These are phyloP conservation scores for Henckelia pumila DNA, from an alignment of 257 asterid species.

Conservation along the genomic window DNA sequence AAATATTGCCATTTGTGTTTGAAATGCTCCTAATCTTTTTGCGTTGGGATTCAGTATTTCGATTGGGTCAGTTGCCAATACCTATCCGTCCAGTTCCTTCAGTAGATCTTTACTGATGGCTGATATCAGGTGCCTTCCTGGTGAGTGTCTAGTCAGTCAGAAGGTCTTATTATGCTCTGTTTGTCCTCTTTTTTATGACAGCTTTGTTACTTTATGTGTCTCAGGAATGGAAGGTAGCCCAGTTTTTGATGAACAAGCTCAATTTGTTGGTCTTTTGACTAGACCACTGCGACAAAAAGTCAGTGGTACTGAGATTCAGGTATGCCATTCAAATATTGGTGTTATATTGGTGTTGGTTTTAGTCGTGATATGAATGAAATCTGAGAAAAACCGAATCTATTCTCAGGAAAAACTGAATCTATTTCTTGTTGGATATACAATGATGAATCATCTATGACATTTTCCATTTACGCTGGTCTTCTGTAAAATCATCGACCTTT, in stretches of 20 bases:
- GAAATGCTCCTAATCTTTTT: slow-evolving; percentile 15
- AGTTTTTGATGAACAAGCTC: slow-evolving; percentile 70
- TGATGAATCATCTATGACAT: not conserved
- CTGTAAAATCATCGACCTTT: slow-evolving; percentile 1
- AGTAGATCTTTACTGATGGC: slow-evolving; percentile 75
- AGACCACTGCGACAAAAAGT: slow-evolving; percentile 80
- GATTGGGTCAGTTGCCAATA: slow-evolving; percentile 85
- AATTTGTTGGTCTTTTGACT: slow-evolving; percentile 73
- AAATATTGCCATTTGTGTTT: slow-evolving; percentile 18
- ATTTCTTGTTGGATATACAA: not conserved
- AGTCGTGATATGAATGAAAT: not conserved
- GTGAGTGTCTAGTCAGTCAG: slow-evolving; percentile 48
- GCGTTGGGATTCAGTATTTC: slow-evolving; percentile 60
- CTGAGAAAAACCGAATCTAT: not conserved
- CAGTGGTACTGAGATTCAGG: slow-evolving; percentile 97
- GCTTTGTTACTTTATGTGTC: slow-evolving; percentile 27
- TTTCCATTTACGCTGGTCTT: not conserved
- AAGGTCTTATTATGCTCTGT: slow-evolving; percentile 22
- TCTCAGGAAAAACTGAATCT: not conserved
- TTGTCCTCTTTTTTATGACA: slow-evolving; percentile 32
- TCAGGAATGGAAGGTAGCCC: slow-evolving; percentile 99
- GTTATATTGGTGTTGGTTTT: slow-evolving; percentile 12
- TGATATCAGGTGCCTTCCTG: slow-evolving; percentile 98
- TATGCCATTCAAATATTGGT: slow-evolving; percentile 22
- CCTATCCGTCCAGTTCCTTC: slow-evolving; percentile 66